Percentiles rank a stretch among this genome's conserved stretches.
Evolutionary conservation across 768 basidiomycete species (phyloP).

Genomic region (Hypholoma sublateritium): DNA sequence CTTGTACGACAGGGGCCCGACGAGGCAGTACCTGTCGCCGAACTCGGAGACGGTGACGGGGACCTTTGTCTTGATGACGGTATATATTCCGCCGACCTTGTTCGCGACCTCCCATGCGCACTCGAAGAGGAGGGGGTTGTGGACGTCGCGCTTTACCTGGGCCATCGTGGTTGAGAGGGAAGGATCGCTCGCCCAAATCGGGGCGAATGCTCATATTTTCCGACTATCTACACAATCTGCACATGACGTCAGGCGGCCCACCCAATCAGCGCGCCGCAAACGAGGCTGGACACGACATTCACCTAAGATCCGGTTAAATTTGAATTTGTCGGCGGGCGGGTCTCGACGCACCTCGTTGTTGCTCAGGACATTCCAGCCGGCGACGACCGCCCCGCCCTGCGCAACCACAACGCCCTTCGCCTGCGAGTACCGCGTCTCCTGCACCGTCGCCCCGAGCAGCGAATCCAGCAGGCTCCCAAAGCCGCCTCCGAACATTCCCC

Average conservation of each 20-base stretch:
- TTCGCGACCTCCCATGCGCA: slow-evolving; percentile 99
- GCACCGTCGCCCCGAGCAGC: slow-evolving; percentile 83
- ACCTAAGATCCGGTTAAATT: slow-evolving; percentile 25
- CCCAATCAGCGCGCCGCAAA: slow-evolving; percentile 31
- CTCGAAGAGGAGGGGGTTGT: slow-evolving; percentile 84
- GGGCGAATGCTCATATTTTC: slow-evolving; percentile 10
- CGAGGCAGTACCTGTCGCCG: slow-evolving; percentile 92
- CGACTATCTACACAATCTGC: slow-evolving; percentile 8
- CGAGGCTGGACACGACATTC: slow-evolving; percentile 39
- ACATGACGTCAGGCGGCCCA: slow-evolving; percentile 30
- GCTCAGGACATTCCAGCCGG: slow-evolving; percentile 69
- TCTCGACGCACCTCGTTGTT: slow-evolving; percentile 69
- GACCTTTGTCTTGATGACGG: slow-evolving; percentile 99
- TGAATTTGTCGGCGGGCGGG: background rate
- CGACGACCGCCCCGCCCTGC: slow-evolving; percentile 52
- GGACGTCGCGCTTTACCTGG: slow-evolving; percentile 62
- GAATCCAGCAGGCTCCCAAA: slow-evolving; percentile 90
- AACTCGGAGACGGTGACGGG: slow-evolving; percentile 97
- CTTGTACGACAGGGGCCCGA: slow-evolving; percentile 98
- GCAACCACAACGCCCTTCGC: slow-evolving; percentile 63
- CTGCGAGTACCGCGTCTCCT: slow-evolving; percentile 72
- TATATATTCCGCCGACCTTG: slow-evolving; percentile 99
- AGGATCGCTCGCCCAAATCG: slow-evolving; percentile 16
- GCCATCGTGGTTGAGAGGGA: slow-evolving; percentile 29
- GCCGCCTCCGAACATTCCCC: slow-evolving; percentile 68